These are phyloP conservation scores for Anacardium occidentale DNA, from an alignment of 345 rosid genomes.

Conservation along the genomic window DNA sequence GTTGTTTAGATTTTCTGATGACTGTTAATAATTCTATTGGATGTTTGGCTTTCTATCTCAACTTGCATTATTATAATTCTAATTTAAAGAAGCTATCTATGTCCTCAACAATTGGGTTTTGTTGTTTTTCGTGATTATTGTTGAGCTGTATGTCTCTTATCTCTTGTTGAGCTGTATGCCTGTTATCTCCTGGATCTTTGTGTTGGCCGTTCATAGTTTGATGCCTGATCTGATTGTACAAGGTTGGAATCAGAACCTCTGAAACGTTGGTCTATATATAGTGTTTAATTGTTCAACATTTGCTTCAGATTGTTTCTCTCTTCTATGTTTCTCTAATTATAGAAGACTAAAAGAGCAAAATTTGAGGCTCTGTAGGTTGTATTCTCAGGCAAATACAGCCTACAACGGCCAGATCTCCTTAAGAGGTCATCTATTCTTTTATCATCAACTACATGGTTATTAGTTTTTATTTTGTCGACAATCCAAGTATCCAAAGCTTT, in stretches of 20 bases:
- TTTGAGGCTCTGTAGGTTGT: not conserved
- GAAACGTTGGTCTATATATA: not conserved
- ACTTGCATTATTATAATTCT: conserved; percentile 2
- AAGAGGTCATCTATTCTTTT: not conserved
- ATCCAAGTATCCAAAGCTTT: not conserved
- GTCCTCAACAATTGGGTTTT: not conserved
- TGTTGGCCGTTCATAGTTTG: not conserved
- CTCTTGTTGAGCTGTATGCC: not conserved
- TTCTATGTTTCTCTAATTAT: not conserved
- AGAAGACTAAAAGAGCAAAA: not conserved
- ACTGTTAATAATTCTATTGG: not conserved
- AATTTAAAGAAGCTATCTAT: not conserved
- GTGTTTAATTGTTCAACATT: not conserved
- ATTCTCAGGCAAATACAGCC: not conserved
- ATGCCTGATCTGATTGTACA: conserved; percentile 3
- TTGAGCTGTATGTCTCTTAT: not conserved
- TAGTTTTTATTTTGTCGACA: not conserved
- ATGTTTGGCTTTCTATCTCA: not conserved
- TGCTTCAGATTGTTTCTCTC: not conserved
- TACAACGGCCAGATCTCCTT: not conserved
- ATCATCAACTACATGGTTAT: not conserved
- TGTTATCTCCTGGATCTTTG: not conserved
- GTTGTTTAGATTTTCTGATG: no score
- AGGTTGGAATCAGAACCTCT: not conserved
- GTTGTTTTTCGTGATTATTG: not conserved